phyloP scores from a whole-genome alignment of 768 basidiomycete species.

The Rhizopogon vinicolor region DNA sequence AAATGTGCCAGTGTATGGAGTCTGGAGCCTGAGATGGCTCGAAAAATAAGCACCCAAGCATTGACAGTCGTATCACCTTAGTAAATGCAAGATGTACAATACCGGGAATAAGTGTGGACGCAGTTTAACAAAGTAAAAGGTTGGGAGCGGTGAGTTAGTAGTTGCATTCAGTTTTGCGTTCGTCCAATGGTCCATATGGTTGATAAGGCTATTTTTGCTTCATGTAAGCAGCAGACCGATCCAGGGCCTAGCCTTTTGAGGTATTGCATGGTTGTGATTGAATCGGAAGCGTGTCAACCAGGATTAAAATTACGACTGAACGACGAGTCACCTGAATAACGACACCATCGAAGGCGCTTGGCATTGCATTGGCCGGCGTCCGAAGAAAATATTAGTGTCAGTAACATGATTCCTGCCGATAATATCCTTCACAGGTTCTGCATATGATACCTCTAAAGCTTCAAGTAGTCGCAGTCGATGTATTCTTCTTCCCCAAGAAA shows the following conservation, averaged over 20 bases:
- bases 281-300: background rate
- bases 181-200: background rate
- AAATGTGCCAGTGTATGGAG: background rate
- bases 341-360: background rate
- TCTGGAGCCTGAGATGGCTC: background rate
- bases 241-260: background rate
- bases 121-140: background rate
- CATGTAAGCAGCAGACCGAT: background rate
- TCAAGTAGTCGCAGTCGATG: no score
- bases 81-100: background rate
- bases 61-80: background rate
- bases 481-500: no score
- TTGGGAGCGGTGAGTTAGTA: background rate
- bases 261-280: background rate
- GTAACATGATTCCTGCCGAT: background rate
- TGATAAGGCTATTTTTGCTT: conserved; percentile 8
- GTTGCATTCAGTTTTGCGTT: background rate
- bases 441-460: no score
- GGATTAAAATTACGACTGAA: background rate
- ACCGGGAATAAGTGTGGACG: background rate
- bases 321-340: no score
- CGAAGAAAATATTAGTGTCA: background rate
- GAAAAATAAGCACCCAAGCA: background rate
- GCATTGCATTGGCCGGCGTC: background rate
- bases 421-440: no score